These are phyloP conservation scores for Hygrophoropsis aurantiaca DNA, from an alignment of 768 basidiomycete species.

Conservation along the genomic window DNA sequence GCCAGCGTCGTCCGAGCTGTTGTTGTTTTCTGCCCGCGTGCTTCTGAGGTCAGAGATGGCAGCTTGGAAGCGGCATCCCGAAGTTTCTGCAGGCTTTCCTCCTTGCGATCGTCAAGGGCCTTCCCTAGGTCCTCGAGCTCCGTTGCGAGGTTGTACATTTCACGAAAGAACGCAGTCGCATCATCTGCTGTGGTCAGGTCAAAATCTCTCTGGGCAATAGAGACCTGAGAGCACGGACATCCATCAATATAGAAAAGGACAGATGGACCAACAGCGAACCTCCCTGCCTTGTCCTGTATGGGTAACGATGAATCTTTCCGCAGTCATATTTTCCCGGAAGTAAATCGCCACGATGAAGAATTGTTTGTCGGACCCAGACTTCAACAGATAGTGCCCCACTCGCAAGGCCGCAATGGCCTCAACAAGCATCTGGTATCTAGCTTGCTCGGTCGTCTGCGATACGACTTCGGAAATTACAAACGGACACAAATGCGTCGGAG, in stretches of 20 bases:
- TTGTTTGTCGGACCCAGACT: background rate
- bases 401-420: conserved; percentile 8
- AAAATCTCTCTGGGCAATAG: conserved; percentile 1
- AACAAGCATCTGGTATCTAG: conserved; percentile 11
- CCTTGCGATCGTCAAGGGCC: conserved; percentile 3
- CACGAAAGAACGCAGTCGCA: conserved; percentile 5
- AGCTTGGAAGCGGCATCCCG: background rate
- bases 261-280: background rate
- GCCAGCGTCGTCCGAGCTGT: background rate
- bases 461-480: conserved; percentile 13
- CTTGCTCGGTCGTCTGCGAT: background rate
- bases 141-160: conserved; percentile 12
- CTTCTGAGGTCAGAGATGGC: background rate
- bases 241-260: background rate
- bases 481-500: background rate
- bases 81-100: background rate
- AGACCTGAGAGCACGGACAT: conserved; percentile 9
- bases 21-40: background rate
- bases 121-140: background rate
- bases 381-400: background rate
- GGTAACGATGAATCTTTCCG: conserved; percentile 4
- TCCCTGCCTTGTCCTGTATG: background rate
- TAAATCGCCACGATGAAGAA: conserved; percentile 16
- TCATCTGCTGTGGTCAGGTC: background rate
- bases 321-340: conserved; percentile 1